Conservation (phyloP, 192 early-diverging fungal genomes). For the Lobosporangium transversale region DNA sequence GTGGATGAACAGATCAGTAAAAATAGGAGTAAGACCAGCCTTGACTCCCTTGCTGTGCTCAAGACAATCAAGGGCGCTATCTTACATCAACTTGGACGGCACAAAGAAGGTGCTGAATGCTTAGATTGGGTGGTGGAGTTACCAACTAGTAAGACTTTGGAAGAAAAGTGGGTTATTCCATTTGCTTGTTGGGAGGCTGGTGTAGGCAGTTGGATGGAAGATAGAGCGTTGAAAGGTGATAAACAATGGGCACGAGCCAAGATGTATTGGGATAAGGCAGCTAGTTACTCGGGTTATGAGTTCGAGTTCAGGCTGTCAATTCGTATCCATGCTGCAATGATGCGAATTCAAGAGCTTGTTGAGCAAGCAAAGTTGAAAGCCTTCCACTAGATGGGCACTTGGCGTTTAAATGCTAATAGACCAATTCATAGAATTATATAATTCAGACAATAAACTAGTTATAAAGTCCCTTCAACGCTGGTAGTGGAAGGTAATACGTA, state of each 20-base stretch:
- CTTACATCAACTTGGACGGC: slow-evolving; percentile 52
- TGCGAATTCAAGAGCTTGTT: slow-evolving; percentile 29
- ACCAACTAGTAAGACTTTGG: slow-evolving; percentile 33
- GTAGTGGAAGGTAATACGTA: no score
- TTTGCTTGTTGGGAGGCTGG: slow-evolving; percentile 66
- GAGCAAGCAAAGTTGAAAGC: not conserved
- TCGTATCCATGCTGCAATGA: slow-evolving; percentile 48
- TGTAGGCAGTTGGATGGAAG: slow-evolving; percentile 53
- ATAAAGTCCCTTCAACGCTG: no score
- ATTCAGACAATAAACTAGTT: no score
- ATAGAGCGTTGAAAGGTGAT: slow-evolving; percentile 30
- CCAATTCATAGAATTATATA: no score
- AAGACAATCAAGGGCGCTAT: slow-evolving; percentile 60
- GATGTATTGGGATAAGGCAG: slow-evolving; percentile 55
- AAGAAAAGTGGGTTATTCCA: slow-evolving; percentile 61
- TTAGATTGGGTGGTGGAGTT: slow-evolving; percentile 62
- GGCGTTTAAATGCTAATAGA: not conserved
- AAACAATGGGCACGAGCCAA: slow-evolving; percentile 37
- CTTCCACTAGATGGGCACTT: not conserved
- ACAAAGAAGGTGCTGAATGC: slow-evolving; percentile 49
- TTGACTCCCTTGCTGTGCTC: slow-evolving; percentile 53
- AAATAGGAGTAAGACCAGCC: slow-evolving; percentile 32
- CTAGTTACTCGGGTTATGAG: slow-evolving; percentile 53
- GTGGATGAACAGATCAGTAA: slow-evolving; percentile 43
- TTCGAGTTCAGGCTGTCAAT: slow-evolving; percentile 60